phyloP scores from a whole-genome alignment of 345 rosid genomes.

The Citrus unshiu region DNA sequence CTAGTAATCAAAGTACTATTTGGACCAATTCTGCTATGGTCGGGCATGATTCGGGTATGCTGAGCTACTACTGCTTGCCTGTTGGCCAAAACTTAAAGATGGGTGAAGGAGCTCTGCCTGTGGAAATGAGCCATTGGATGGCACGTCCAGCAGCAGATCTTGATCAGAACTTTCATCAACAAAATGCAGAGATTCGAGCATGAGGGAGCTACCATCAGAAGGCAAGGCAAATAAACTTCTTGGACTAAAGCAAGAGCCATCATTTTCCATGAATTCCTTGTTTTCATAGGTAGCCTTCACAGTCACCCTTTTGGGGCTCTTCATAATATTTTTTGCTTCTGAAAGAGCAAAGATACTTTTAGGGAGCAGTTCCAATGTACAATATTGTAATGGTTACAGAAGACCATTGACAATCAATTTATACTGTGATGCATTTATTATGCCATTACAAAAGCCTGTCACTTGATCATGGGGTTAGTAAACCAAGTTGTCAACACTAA shows the following conservation, averaged over 20 bases:
- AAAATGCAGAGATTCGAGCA: slow-evolving; percentile 52
- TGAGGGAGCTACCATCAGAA: slow-evolving; percentile 52
- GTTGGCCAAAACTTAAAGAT: slow-evolving; percentile 37
- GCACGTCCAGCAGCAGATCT: slow-evolving; percentile 81
- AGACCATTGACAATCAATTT: not conserved
- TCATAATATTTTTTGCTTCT: slow-evolving; percentile 58
- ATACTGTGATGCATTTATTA: not conserved
- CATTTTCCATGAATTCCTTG: slow-evolving; percentile 59
- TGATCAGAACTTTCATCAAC: slow-evolving; percentile 63
- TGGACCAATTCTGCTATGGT: slow-evolving; percentile 31
- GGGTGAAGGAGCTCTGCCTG: slow-evolving; percentile 90
- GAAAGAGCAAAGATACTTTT: slow-evolving; percentile 14
- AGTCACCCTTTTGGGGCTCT: slow-evolving; percentile 63
- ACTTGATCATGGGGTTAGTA: not conserved
- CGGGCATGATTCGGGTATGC: slow-evolving; percentile 34
- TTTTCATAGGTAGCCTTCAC: slow-evolving; percentile 49
- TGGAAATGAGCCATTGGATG: slow-evolving; percentile 77
- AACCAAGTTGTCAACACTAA: not conserved
- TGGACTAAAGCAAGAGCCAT: slow-evolving; percentile 69
- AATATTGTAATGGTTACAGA: not conserved
- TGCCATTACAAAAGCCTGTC: not conserved
- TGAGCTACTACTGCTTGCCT: slow-evolving; percentile 68
- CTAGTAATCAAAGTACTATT: slow-evolving; percentile 14
- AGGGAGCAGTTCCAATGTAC: not conserved
- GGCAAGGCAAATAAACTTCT: slow-evolving; percentile 70